Evolutionary conservation across 1,284 basidiomycete species (phyloP).

Genomic region (Ganoderma lucidum): DNA sequence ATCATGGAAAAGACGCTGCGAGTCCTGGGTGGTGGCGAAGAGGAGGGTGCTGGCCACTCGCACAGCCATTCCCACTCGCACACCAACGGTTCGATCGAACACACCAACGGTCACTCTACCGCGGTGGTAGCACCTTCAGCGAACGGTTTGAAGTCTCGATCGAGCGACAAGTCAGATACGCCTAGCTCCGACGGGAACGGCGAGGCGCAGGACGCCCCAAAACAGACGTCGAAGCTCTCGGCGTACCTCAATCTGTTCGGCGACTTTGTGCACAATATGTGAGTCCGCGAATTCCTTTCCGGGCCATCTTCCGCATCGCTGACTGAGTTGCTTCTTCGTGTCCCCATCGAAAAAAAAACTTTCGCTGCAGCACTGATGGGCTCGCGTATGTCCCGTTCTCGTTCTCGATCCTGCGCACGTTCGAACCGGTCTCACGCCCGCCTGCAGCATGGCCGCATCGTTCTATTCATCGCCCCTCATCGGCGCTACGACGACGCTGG

Average conservation of each 20-base stretch:
- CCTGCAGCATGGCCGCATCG: conserved; percentile 82
- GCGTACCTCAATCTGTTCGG: conserved; percentile 92
- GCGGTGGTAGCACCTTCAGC: conserved; percentile 42
- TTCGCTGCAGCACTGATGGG: conserved; percentile 75
- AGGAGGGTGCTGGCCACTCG: conserved; percentile 52
- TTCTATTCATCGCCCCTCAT: conserved; percentile 91
- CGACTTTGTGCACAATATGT: conserved; percentile 91
- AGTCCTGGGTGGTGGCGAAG: conserved; percentile 74
- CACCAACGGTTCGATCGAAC: conserved; percentile 30
- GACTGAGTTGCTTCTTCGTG: conserved; percentile 21
- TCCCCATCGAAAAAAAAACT: conserved; percentile 1
- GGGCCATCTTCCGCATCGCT: conserved; percentile 3
- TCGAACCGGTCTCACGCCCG: conserved; percentile 20
- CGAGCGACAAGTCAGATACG: conserved; percentile 34
- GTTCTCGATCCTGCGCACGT: conserved; percentile 26
- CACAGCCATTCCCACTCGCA: conserved; percentile 68
- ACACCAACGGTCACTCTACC: conserved; percentile 41
- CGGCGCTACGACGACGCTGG: conserved; percentile 89
- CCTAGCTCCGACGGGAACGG: conserved; percentile 33
- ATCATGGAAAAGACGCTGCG: conserved; percentile 90
- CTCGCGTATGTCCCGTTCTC: conserved; percentile 66
- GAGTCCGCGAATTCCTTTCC: conserved; percentile 37
- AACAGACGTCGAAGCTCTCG: conserved; percentile 78
- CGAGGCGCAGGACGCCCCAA: conserved; percentile 43
- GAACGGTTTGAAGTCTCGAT: conserved; percentile 45